phyloP scores from a whole-genome alignment of 169 alveolate genomes.

The Plasmodium adleri region DNA sequence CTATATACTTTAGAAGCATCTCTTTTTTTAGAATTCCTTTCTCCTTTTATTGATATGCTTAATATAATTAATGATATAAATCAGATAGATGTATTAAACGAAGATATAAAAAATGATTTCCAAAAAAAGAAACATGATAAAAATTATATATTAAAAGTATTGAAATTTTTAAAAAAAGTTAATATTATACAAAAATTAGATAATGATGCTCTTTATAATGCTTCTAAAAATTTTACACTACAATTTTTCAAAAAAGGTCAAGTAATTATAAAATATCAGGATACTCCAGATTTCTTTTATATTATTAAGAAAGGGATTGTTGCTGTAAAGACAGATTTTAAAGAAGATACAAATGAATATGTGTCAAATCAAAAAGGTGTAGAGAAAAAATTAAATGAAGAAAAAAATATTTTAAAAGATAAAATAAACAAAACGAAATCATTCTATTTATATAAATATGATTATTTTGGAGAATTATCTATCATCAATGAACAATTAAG shows the following conservation, averaged over 20 bases:
- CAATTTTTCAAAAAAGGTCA: conserved; percentile 71
- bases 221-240: conserved; percentile 39
- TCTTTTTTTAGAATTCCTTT: conserved; percentile 21
- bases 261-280: conserved; percentile 46
- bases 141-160: conserved; percentile 33
- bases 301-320: conserved; percentile 70
- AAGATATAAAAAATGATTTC: conserved; percentile 16
- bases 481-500: conserved; percentile 71
- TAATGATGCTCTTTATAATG: conserved; percentile 42
- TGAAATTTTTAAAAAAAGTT: conserved; percentile 60
- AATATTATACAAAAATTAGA: conserved; percentile 42
- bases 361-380: not conserved
- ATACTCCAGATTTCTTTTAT: conserved; percentile 61
- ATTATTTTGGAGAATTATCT: conserved; percentile 73
- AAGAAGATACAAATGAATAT: not conserved
- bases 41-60: conserved; percentile 53
- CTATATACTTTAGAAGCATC: conserved; percentile 57
- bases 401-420: not conserved
- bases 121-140: conserved; percentile 21
- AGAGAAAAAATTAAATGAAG: not conserved
- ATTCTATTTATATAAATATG: conserved; percentile 60
- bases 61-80: conserved; percentile 24
- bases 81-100: conserved; percentile 10
- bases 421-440: conserved; percentile 9
- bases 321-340: conserved; percentile 35